Conservation (phyloP, 345 rosid species). For the Boechera retrofracta region DNA sequence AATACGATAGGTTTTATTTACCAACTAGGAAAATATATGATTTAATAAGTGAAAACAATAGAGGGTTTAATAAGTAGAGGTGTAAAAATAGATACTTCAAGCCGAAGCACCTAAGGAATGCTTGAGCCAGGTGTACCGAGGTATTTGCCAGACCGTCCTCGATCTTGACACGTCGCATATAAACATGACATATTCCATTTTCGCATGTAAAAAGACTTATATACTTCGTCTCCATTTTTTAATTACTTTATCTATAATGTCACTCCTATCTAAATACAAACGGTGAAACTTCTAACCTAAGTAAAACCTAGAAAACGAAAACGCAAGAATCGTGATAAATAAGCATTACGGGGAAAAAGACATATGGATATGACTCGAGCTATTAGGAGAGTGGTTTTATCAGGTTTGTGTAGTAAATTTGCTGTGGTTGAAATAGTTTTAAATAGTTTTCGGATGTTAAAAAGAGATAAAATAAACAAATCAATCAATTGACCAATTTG, state of each 20-base stretch:
- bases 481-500: too few relatives aligned
- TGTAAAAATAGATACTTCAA: slow-evolving; percentile 32
- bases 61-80: slow-evolving; percentile 20
- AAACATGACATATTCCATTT: slow-evolving; percentile 26
- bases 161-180: slow-evolving; percentile 28
- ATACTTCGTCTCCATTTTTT: not conserved
- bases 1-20: not conserved
- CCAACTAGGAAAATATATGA: not conserved
- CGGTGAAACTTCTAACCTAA: slow-evolving; percentile 28
- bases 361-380: not conserved
- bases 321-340: not conserved
- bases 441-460: not conserved
- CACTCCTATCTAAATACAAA: slow-evolving; percentile 16
- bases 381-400: not conserved
- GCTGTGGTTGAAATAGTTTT: not conserved
- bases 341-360: not conserved
- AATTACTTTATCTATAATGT: not conserved
- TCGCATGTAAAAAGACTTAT: slow-evolving; percentile 15
- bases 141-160: slow-evolving; percentile 22
- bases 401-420: not conserved
- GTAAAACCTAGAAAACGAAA: slow-evolving; percentile 17
- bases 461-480: not conserved
- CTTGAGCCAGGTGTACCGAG: slow-evolving; percentile 39
- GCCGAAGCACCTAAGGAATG: slow-evolving; percentile 28
- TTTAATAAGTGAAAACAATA: not conserved